phyloP scores from a whole-genome alignment of 192 early-diverging fungal species.

The Oehlia diaphana region DNA sequence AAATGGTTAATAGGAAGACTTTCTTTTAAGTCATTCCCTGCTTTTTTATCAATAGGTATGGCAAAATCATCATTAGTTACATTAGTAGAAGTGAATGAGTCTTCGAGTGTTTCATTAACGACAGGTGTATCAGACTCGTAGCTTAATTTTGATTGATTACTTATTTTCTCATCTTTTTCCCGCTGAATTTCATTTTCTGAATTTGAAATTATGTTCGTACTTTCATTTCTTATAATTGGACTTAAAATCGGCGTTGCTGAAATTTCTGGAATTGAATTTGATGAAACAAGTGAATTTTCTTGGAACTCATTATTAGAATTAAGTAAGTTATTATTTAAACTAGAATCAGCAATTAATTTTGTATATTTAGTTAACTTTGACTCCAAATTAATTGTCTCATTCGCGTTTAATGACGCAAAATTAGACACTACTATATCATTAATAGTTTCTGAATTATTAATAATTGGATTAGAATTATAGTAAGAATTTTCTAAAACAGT shows the following conservation, averaged over 20 bases:
- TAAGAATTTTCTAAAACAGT: not conserved
- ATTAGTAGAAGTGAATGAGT: no score
- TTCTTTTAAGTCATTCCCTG: not conserved
- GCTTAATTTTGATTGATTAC: no score
- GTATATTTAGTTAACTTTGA: not conserved
- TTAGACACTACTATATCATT: not conserved
- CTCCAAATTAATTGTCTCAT: not conserved
- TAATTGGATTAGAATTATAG: not conserved
- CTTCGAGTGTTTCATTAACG: no score
- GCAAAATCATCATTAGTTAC: not conserved
- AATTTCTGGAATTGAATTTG: not conserved
- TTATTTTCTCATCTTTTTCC: not conserved
- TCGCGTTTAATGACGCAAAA: not conserved
- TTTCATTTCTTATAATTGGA: not conserved
- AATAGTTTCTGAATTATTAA: not conserved
- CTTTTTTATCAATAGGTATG: not conserved
- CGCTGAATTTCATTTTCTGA: not conserved
- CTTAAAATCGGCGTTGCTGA: not conserved
- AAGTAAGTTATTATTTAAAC: not conserved
- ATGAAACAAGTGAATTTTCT: not conserved
- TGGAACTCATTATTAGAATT: not conserved
- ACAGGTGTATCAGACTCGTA: no score
- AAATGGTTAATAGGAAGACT: not conserved
- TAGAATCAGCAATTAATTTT: no score
- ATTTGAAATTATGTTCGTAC: not conserved